These are phyloP conservation scores for Closterium sp. DNA, from an alignment of 139 green algal species.

Conservation along the genomic window DNA sequence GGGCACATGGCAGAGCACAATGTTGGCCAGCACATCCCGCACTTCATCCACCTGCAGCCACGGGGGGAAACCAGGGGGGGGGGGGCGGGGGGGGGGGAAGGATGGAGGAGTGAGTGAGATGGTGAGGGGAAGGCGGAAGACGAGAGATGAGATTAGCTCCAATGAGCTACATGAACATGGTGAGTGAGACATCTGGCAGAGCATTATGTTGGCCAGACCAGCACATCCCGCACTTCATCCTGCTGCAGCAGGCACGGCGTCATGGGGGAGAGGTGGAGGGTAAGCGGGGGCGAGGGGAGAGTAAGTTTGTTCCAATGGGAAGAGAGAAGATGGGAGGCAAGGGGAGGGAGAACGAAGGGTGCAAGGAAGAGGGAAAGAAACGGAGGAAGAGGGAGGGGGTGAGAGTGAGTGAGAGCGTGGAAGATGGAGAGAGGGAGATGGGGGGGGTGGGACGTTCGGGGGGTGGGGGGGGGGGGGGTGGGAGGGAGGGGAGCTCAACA, in stretches of 20 bases:
- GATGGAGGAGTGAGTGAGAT: not conserved
- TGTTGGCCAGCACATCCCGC: conserved; percentile 86
- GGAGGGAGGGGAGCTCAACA: too few relatives aligned
- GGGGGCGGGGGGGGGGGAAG: not conserved
- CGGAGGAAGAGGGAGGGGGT: not conserved
- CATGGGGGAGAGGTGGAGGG: not conserved
- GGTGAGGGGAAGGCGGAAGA: not conserved
- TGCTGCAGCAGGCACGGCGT: conserved; percentile 21
- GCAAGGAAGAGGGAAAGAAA: not conserved
- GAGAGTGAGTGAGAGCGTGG: not conserved
- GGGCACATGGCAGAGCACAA: conserved; percentile 93
- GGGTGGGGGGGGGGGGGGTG: not conserved
- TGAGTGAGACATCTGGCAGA: too few relatives aligned
- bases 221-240: conserved; percentile 84
- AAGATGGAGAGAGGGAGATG: not conserved
- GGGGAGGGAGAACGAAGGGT: conserved; percentile 1
- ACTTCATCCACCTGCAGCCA: conserved; percentile 78
- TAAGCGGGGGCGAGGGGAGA: not conserved
- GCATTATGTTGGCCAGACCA: conserved; percentile 86
- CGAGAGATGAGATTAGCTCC: not conserved
- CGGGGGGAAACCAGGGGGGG: too few relatives aligned
- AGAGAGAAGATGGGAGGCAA: not conserved
- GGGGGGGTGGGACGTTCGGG: not conserved
- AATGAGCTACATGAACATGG: conserved; percentile 78
- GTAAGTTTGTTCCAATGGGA: not conserved